A percentile compares a stretch with the other conserved stretches of the same genome.
phyloP scores from a whole-genome alignment of 1,284 basidiomycete genomes.

The Meira nashicola region DNA sequence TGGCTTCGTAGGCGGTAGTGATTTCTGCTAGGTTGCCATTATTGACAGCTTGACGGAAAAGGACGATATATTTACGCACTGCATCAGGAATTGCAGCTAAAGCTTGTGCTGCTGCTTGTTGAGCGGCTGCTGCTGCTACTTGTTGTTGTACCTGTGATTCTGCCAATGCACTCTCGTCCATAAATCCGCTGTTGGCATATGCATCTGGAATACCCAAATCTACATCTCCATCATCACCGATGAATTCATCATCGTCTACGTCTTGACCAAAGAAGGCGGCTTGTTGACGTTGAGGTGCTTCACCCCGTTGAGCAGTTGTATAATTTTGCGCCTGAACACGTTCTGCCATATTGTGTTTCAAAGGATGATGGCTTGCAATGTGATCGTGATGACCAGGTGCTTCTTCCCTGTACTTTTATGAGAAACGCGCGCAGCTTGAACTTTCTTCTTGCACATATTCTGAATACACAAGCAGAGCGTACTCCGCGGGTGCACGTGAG shows the following conservation, averaged over 20 bases:
- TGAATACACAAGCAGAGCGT: no score
- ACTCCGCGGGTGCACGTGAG: no score
- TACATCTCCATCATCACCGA: conserved; percentile 18
- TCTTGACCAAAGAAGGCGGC: conserved; percentile 22
- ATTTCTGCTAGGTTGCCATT: conserved; percentile 61
- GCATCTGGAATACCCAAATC: conserved; percentile 18
- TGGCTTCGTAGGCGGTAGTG: conserved; percentile 84
- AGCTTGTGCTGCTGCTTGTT: conserved; percentile 42
- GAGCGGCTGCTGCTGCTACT: conserved; percentile 27
- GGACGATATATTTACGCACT: conserved; percentile 50
- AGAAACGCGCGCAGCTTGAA: no score
- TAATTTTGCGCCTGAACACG: no score
- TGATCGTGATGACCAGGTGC: no score
- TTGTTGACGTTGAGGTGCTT: conserved; percentile 9
- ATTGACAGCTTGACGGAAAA: conserved; percentile 48
- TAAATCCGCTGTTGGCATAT: conserved; percentile 14
- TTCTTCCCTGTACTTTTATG: no score
- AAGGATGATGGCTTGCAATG: no score
- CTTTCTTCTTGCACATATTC: no score
- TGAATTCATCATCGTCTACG: conserved; percentile 21
- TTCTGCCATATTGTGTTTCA: no score
- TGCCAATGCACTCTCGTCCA: conserved; percentile 14
- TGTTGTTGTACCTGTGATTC: conserved; percentile 12
- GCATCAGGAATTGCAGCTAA: conserved; percentile 47
- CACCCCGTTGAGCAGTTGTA: neutral